Percentiles rank a stretch among this genome's conserved stretches.
Evolutionary conservation across 2,329 filamentous ascomycete genomes (phyloP).

Genomic region (Lomentospora prolificans): DNA sequence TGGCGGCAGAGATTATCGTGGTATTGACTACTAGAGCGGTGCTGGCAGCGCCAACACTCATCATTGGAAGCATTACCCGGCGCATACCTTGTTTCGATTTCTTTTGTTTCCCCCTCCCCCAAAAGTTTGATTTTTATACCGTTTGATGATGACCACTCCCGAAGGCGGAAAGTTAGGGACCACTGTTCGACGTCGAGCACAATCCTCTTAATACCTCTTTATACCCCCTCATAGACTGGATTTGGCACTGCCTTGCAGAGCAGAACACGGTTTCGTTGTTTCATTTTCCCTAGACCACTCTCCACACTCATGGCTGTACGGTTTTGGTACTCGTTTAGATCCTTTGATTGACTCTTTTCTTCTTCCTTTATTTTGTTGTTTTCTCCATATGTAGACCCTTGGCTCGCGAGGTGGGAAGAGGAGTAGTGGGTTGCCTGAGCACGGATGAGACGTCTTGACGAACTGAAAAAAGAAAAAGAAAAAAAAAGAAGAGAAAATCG

Average conservation of each 20-base stretch:
- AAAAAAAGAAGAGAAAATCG: background rate
- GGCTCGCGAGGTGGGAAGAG: background rate
- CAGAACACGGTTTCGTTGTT: background rate
- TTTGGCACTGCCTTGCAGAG: background rate
- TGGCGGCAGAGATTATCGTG: too few relatives aligned
- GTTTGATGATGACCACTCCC: background rate
- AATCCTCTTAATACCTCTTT: slow-evolving; percentile 1
- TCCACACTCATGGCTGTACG: background rate
- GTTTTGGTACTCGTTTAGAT: background rate
- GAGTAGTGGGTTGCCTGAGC: too few relatives aligned
- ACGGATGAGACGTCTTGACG: too few relatives aligned
- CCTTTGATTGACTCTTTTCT: background rate
- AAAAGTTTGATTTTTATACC: background rate
- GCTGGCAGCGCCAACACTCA: background rate
- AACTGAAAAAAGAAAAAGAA: background rate
- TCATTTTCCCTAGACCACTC: background rate
- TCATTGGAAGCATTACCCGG: background rate
- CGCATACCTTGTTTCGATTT: background rate
- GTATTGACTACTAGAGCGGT: background rate
- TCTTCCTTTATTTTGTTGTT: slow-evolving; percentile 8
- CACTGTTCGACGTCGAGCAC: background rate
- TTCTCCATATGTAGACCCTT: background rate
- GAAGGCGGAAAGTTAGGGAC: background rate
- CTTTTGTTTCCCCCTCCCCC: background rate
- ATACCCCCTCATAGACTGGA: background rate